phyloP scores from a whole-genome alignment of 2,329 filamentous ascomycete genomes.

The Botrytis squamosa region DNA sequence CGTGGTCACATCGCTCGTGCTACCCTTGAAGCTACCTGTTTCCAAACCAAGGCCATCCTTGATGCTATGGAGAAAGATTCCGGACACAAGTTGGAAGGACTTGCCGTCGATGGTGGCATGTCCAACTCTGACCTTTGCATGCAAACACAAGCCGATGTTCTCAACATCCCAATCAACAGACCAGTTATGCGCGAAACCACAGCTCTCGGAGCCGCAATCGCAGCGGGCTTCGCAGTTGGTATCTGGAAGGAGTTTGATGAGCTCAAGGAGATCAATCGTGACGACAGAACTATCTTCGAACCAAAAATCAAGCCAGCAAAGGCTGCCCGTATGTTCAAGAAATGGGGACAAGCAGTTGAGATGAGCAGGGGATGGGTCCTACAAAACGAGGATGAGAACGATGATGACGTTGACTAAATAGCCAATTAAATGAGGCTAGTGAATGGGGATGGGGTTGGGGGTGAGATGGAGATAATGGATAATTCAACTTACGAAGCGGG shows the following conservation, averaged over 20 bases:
- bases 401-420: conserved; percentile 16
- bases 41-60: conserved; percentile 88
- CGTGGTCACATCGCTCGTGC: conserved; percentile 85
- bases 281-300: conserved; percentile 66
- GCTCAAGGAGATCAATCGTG: conserved; percentile 66
- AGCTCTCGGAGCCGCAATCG: conserved; percentile 82
- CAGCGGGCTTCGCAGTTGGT: conserved; percentile 78
- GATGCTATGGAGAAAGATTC: conserved; percentile 89
- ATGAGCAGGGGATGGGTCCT: conserved; percentile 72
- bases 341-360: conserved; percentile 73
- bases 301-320: conserved; percentile 60
- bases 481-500: not conserved
- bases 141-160: conserved; percentile 85
- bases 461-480: not conserved
- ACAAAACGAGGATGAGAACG: conserved; percentile 18
- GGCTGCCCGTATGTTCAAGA: conserved; percentile 61
- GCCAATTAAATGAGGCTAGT: not conserved
- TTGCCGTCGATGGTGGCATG: conserved; percentile 87
- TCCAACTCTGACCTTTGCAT: conserved; percentile 86
- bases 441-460: not conserved
- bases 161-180: conserved; percentile 76
- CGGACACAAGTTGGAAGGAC: conserved; percentile 67
- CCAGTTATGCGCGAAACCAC: conserved; percentile 90
- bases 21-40: conserved; percentile 87
- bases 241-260: conserved; percentile 77